Evolutionary conservation across 1,284 basidiomycete species (phyloP).

Genomic region (Cryptococcus sp.): DNA sequence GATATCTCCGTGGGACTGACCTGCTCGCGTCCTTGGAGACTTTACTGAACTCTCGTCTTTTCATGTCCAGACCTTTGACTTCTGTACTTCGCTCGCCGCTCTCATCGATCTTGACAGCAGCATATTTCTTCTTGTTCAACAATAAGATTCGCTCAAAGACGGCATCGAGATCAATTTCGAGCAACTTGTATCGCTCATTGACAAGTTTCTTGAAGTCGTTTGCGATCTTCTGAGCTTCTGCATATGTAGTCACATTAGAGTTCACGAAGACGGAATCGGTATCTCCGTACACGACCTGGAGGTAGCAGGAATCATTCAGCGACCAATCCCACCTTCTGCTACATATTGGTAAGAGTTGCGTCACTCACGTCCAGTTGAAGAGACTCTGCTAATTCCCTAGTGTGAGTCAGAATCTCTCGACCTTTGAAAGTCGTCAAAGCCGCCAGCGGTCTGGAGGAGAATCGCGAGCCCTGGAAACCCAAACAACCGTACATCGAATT

Average conservation of each 20-base stretch:
- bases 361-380: slow-evolving; percentile 77
- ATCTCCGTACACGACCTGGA: slow-evolving; percentile 94
- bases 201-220: slow-evolving; percentile 91
- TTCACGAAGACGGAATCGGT: slow-evolving; percentile 99
- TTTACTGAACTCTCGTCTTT: slow-evolving; percentile 90
- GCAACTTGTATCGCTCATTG: slow-evolving; percentile 90
- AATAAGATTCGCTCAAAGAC: slow-evolving; percentile 91
- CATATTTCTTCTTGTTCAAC: slow-evolving; percentile 99
- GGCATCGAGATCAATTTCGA: slow-evolving; percentile 96
- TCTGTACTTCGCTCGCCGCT: slow-evolving; percentile 74
- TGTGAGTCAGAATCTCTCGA: slow-evolving; percentile 93
- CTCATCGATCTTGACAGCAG: slow-evolving; percentile 90
- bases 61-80: slow-evolving; percentile 99
- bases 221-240: slow-evolving; percentile 88
- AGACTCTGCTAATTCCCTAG: slow-evolving; percentile 87
- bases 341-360: no score
- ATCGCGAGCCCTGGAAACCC: slow-evolving; percentile 94
- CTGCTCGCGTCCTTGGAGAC: slow-evolving; percentile 90
- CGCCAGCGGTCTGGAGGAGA: slow-evolving; percentile 95
- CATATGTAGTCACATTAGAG: slow-evolving; percentile 85
- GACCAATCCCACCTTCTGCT: no score
- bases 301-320: neutral
- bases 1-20: slow-evolving; percentile 58
- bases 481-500: slow-evolving; percentile 99
- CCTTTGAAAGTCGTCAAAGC: slow-evolving; percentile 98